phyloP scores from a whole-genome alignment of 768 basidiomycete genomes.

The Paxillus ammoniavirescens region DNA sequence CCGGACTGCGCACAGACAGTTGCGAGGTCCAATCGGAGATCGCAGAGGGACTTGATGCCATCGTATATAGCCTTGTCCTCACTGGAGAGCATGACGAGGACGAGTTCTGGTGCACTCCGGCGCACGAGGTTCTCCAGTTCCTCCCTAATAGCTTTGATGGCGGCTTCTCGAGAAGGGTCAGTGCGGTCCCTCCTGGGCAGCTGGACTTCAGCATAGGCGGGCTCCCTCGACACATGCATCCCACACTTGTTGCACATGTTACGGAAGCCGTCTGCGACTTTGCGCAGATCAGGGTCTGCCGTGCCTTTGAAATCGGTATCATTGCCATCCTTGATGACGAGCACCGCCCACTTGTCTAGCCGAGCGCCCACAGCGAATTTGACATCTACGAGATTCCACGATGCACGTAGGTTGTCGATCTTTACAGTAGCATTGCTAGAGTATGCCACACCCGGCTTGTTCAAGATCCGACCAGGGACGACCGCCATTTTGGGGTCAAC shows the following conservation, averaged over 20 bases:
- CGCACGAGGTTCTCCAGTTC: constrained; percentile 33
- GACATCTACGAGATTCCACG: constrained; percentile 46
- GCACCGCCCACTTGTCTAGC: constrained; percentile 60
- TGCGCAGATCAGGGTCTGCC: constrained; percentile 47
- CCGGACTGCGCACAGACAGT: constrained; percentile 66
- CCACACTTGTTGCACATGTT: constrained; percentile 60
- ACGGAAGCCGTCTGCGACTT: constrained; percentile 48
- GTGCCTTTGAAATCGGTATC: constrained; percentile 43
- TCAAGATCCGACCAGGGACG: constrained; percentile 45
- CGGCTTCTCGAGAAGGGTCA: constrained; percentile 49
- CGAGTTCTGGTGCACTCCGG: constrained; percentile 34
- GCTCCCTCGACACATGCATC: constrained; percentile 45
- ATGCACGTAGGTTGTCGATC: constrained; percentile 36
- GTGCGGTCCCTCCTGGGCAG: constrained; percentile 44
- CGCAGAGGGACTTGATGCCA: constrained; percentile 43
- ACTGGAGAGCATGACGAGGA: constrained; percentile 42
- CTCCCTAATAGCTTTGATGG: constrained; percentile 42
- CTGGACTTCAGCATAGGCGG: constrained; percentile 35
- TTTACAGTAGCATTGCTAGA: constrained; percentile 22
- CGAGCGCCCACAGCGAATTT: constrained; percentile 54
- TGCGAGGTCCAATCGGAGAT: constrained; percentile 40
- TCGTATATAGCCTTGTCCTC: constrained; percentile 42
- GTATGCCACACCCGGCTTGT: constrained; percentile 38
- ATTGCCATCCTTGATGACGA: constrained; percentile 59
- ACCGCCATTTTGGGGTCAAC: constrained; percentile 43